Conservation (phyloP, 257 asterid species). For the Cordia subcordata region DNA sequence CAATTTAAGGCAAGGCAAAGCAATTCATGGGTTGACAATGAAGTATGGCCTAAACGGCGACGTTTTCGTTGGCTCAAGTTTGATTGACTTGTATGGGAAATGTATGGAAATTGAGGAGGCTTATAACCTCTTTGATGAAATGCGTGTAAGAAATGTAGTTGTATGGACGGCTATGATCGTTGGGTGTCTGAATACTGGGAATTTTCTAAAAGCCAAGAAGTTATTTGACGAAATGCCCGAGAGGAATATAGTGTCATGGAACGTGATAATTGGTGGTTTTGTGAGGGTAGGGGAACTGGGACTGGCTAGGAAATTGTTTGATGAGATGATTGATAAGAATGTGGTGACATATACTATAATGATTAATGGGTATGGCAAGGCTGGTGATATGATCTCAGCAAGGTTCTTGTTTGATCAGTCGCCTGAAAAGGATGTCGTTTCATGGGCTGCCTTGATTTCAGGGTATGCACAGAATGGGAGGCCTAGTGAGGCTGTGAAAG, state of each 20-base stretch:
- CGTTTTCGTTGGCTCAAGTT: conserved; percentile 56
- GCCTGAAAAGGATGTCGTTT: conserved; percentile 44
- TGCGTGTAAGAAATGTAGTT: conserved; percentile 51
- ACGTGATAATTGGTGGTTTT: conserved; percentile 60
- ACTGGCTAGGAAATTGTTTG: conserved; percentile 46
- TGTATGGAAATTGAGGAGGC: conserved; percentile 54
- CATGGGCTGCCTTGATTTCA: conserved; percentile 71
- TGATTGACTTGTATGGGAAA: conserved; percentile 71
- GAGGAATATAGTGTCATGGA: conserved; percentile 55
- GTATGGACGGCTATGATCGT: conserved; percentile 72
- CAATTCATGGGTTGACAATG: conserved; percentile 49
- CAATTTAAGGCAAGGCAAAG: conserved; percentile 55
- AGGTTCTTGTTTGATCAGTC: conserved; percentile 51
- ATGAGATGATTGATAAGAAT: conserved; percentile 44
- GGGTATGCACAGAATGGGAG: conserved; percentile 68
- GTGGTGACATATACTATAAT: conserved; percentile 53
- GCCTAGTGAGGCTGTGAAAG: conserved; percentile 51
- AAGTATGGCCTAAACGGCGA: conserved; percentile 49
- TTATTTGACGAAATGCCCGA: conserved; percentile 66
- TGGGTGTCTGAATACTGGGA: conserved; percentile 42
- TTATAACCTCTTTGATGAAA: conserved; percentile 49
- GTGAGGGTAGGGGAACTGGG: conserved; percentile 49
- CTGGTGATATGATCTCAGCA: conserved; percentile 66
- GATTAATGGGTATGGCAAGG: conserved; percentile 65
- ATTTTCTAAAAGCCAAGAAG: conserved; percentile 30